Base-by-base conservation (phyloP, 805 yeast species). In the Priceomyces castillae region DNA sequence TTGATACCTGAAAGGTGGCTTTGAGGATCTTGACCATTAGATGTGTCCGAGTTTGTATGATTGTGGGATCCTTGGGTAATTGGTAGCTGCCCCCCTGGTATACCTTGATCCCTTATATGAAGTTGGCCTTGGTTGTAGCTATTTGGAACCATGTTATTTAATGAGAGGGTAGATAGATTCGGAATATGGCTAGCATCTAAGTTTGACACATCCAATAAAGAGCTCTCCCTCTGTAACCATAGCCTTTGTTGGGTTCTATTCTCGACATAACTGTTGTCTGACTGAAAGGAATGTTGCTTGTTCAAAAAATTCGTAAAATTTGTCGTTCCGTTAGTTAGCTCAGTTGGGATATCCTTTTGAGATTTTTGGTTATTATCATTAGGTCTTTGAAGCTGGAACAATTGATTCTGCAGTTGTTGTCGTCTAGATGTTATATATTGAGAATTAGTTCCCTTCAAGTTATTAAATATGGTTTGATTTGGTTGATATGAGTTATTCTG, bases 211-310 rank as follows among this genome's bases (percentile, higher is more conserved):
- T 84, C 90, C 65, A 83, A 67, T 34, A 84, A 66, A 2, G 87
- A 80, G 53, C 79, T 83, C 51, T 86, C 92, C 50, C 92, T 71
- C 59, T 86, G 95, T 26, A 88, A 67, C 95, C 95, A 87, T 40
- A 89, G 72, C 48, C 82, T 77, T 57, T 86, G 94, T 57, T 88
- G 96, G 0, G 95, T 86, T 64, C 96, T 73, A 1, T 87, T 81
- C 47, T 82, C 86, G 15, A 47, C 40, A 42, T 41, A 44, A 30
- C 43, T 41, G 6, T 23, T 37, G 12, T 42, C 42, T 34, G 25
- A 26, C 11, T 22, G 39, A 16, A 43, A 19, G 3, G 54, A 45
- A 6, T 42, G 38, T 35, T 49, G 51, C 14, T 41, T 49, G 31
- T 47, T 54, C 28, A 65, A 54, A 35, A 63, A 65, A 47, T 61